A percentile compares a stretch with the other conserved stretches of the same genome.
These are phyloP conservation scores for Suillus fuscotomentosus DNA, from an alignment of 768 basidiomycete genomes.

Conservation along the genomic window DNA sequence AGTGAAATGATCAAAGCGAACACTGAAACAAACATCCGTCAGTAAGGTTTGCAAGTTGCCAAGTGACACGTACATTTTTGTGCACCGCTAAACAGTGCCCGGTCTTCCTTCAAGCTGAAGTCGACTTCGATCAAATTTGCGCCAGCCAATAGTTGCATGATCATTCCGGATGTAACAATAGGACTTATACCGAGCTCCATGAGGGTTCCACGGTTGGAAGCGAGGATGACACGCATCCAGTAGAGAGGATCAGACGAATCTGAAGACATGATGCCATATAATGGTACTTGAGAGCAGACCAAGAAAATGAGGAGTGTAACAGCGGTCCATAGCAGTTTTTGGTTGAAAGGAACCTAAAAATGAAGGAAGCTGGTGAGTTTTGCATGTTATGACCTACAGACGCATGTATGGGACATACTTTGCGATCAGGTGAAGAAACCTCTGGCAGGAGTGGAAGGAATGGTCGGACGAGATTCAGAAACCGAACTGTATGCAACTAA, in stretches of 20 bases:
- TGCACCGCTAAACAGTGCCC: constrained; percentile 92
- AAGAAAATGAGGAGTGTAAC: constrained; percentile 99
- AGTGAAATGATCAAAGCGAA: constrained; percentile 96
- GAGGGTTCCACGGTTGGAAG: constrained; percentile 96
- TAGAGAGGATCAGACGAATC: constrained; percentile 99
- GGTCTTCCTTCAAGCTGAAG: constrained; percentile 95
- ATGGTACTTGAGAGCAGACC: constrained; percentile 97
- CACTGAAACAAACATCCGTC: constrained; percentile 57
- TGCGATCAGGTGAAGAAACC: constrained; percentile 96
- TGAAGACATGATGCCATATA: constrained; percentile 99
- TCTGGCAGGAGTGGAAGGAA: constrained; percentile 97
- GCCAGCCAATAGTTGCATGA: constrained; percentile 98
- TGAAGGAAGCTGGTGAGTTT: constrained; percentile 5
- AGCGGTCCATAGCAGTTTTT: constrained; percentile 98
- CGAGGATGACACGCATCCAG: constrained; percentile 99
- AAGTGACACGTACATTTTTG: constrained; percentile 82
- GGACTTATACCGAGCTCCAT: constrained; percentile 99
- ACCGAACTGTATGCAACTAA: constrained; percentile 66
- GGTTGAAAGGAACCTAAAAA: constrained; percentile 90
- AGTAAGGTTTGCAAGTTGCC: background rate
- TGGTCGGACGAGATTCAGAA: constrained; percentile 96
- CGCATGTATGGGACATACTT: constrained; percentile 48
- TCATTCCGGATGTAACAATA: constrained; percentile 98
- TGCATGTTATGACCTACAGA: constrained; percentile 3
- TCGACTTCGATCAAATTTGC: constrained; percentile 98